Base-by-base conservation (phyloP, 1,139 yeast species). In the Pichia sp. region DNA sequence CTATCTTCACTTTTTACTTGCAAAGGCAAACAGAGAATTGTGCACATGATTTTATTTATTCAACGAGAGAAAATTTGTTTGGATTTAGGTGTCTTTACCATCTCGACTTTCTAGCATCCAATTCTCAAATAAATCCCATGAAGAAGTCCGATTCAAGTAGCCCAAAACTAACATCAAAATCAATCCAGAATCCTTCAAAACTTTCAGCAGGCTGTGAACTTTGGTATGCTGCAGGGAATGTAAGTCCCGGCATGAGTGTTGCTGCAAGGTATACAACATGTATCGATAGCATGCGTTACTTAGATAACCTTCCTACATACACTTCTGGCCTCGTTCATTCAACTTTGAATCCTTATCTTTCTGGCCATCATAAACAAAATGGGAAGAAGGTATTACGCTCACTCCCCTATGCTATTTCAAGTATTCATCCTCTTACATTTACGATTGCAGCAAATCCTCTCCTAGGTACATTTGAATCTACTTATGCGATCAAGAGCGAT, bases 361-460 rank as follows among this genome's bases (percentile, higher is more conserved):
- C 53, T 7, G 45, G 16, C 11, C 43, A 45, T 23, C 19, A 16
- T 19, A n/a, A n/a, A 31, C 16, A 47, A 3, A 49, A 51, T 10
- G 31, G 42, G 1, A 47, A 31, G 11, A 11, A 11, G 4, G 11
- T 31, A 8, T 8, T 56, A 8, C 36, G 40, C 15, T 56, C 59
- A 4, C 49, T 56, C n/a, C 59, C 57, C 3, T 56, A 56, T 30
- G 59, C 59, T 6, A 49, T 56, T 8, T 54, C 59, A 2, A 41
- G 47, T 8, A 49, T 56, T 11, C 59, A 56, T 54, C 99, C 99
- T 0, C 70, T 92, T 59, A 88, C 96, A 0, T 81, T 93, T 80
- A 88, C 98, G 0, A 67, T 93, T 40, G 86, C 96, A 1, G 79
- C 88, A 56, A 93, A 93, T 68, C 99, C 99, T 1, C 75, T 93